phyloP scores from a whole-genome alignment of 331 rosid genomes.

The Malus hybrid region DNA sequence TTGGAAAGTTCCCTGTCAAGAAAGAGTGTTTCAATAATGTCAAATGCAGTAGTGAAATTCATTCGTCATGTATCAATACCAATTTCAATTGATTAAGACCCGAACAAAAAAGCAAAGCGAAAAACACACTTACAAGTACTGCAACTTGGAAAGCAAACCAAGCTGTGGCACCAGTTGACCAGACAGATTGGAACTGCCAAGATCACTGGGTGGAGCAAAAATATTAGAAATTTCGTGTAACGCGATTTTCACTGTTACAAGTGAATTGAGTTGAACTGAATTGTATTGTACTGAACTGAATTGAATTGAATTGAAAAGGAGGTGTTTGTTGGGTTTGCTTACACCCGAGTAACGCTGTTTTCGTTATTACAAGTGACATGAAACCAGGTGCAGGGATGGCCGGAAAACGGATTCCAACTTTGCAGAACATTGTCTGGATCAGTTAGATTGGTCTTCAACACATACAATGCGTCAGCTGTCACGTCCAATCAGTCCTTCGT shows the following conservation, averaged over 20 bases:
- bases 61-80: not conserved
- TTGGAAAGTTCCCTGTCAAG: conserved; percentile 81
- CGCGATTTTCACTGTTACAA: not conserved
- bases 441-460: conserved; percentile 49
- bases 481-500: not conserved
- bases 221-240: not conserved
- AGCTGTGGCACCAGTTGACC: conserved; percentile 67
- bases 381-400: conserved; percentile 94
- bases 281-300: too few relatives aligned
- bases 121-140: conserved; percentile 70
- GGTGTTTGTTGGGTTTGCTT: conserved; percentile 14
- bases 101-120: not conserved
- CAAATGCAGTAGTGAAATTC: not conserved
- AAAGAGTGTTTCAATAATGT: not conserved
- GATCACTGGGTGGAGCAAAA: conserved; percentile 47
- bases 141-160: conserved; percentile 65
- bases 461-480: conserved; percentile 73
- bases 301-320: too few relatives aligned
- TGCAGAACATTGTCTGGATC: conserved; percentile 91
- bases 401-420: too few relatives aligned
- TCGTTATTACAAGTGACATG: conserved; percentile 67
- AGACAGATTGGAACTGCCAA: conserved; percentile 76
- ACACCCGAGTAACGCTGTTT: conserved; percentile 86
- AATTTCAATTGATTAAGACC: not conserved
- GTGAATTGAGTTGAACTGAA: not conserved